A percentile compares a stretch with the other conserved stretches of the same genome.
These are phyloP conservation scores for Ophiostoma triangulosporum DNA, from an alignment of 2,329 filamentous ascomycete genomes.

Conservation along the genomic window DNA sequence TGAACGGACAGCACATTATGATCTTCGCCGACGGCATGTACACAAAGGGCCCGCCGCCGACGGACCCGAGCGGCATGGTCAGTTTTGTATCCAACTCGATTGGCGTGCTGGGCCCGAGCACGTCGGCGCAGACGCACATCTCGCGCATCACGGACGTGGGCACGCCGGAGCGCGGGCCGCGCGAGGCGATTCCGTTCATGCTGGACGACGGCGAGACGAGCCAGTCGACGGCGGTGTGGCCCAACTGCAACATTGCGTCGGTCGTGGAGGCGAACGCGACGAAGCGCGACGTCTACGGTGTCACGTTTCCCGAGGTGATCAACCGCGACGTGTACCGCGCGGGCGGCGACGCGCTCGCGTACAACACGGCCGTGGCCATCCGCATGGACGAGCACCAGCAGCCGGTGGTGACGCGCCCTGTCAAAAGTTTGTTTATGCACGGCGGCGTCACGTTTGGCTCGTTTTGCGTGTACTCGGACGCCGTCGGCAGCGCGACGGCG, in stretches of 20 bases:
- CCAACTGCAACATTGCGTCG: conserved; percentile 12
- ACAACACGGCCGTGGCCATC: conserved; percentile 12
- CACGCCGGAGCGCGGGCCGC: not conserved
- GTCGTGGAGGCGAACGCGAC: not conserved
- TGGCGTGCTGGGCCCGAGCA: conserved; percentile 3
- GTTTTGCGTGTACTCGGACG: conserved; percentile 6
- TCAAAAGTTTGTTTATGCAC: conserved; percentile 7
- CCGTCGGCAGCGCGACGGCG: not conserved
- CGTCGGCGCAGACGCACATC: not conserved
- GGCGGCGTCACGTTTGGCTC: conserved; percentile 12
- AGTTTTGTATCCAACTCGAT: conserved; percentile 14
- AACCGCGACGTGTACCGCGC: conserved; percentile 9
- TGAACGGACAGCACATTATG: conserved; percentile 11
- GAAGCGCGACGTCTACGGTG: not conserved
- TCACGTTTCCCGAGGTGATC: conserved; percentile 12
- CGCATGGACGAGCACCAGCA: conserved; percentile 3
- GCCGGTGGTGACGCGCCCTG: conserved; percentile 5
- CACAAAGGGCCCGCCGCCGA: conserved; percentile 11
- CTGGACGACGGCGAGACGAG: conserved; percentile 6
- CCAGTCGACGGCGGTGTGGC: conserved; percentile 8
- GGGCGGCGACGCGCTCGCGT: conserved; percentile 8
- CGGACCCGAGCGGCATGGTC: conserved; percentile 7
- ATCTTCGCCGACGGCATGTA: conserved; percentile 13
- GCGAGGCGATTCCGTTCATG: conserved; percentile 8
- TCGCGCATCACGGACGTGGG: conserved; percentile 6